These are phyloP conservation scores for Ceriops decandra DNA, from an alignment of 345 rosid species.

Conservation along the genomic window DNA sequence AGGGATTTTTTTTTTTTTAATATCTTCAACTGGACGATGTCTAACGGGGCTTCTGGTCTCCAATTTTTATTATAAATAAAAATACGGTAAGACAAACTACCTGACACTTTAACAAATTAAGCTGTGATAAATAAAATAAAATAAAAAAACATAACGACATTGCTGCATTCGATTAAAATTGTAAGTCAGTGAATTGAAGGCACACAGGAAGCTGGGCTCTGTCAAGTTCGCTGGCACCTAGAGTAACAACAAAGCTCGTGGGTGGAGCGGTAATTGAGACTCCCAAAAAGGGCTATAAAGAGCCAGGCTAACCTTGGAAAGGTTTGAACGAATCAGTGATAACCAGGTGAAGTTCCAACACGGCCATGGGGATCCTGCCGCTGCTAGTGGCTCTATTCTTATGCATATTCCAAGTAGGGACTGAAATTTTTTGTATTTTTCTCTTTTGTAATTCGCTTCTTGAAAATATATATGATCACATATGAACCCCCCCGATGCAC, in stretches of 20 bases:
- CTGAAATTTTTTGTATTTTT: not conserved
- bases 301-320: not conserved
- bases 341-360: not conserved
- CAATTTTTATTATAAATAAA: no score
- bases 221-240: not conserved
- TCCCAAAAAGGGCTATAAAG: conserved; percentile 14
- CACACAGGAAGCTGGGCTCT: no score
- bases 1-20: no score
- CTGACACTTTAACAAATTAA: no score
- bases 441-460: not conserved
- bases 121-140: no score
- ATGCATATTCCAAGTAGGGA: conserved; percentile 26
- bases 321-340: not conserved
- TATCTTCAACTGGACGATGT: no score
- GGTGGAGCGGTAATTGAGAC: conserved; percentile 15
- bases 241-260: not conserved
- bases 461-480: not conserved
- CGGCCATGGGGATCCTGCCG: conserved; percentile 25
- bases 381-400: conserved; percentile 25
- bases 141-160: no score
- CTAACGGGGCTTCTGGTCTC: no score
- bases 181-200: no score
- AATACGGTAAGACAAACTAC: no score
- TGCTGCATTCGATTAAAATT: no score
- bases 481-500: not conserved